Evolutionary conservation across 2,329 filamentous ascomycete species (phyloP).

Genomic region (Xylaria sp.): DNA sequence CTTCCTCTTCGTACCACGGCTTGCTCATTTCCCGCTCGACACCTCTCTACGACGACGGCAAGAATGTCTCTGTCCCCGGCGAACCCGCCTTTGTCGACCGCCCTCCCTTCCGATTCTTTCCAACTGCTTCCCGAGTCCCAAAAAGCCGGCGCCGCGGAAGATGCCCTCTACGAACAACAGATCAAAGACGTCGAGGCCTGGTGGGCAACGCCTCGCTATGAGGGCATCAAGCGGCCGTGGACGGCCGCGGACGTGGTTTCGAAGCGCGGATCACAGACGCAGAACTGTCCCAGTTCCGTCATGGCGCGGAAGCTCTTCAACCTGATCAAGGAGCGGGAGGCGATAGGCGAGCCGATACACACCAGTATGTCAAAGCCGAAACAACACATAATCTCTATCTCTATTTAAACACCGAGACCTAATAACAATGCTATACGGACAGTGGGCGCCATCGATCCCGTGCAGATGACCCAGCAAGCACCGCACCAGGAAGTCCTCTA

Average conservation of each 20-base stretch:
- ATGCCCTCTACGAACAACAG: constrained; percentile 82
- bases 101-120: constrained; percentile 74
- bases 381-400: not conserved
- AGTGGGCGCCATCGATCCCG: constrained; percentile 98
- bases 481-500: constrained; percentile 95
- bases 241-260: constrained; percentile 88
- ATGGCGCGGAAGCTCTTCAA: constrained; percentile 97
- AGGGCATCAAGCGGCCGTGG: constrained; percentile 91
- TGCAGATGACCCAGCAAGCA: constrained; percentile 99
- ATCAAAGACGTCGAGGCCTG: constrained; percentile 83
- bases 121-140: constrained; percentile 78
- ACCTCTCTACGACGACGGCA: constrained; percentile 44
- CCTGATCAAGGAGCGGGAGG: constrained; percentile 75
- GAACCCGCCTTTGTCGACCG: constrained; percentile 62
- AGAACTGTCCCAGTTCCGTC: constrained; percentile 87
- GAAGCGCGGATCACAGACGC: constrained; percentile 85
- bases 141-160: constrained; percentile 80
- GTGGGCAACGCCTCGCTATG: constrained; percentile 85
- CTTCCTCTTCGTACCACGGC: constrained; percentile 24
- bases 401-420: not conserved
- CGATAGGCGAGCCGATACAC: constrained; percentile 85
- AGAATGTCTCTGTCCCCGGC: constrained; percentile 61
- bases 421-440: constrained; percentile 8
- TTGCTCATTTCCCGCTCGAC: constrained; percentile 29
- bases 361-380: constrained; percentile 65